Evolutionary conservation across 345 rosid species (phyloP).

Genomic region (Corymbia maculata): DNA sequence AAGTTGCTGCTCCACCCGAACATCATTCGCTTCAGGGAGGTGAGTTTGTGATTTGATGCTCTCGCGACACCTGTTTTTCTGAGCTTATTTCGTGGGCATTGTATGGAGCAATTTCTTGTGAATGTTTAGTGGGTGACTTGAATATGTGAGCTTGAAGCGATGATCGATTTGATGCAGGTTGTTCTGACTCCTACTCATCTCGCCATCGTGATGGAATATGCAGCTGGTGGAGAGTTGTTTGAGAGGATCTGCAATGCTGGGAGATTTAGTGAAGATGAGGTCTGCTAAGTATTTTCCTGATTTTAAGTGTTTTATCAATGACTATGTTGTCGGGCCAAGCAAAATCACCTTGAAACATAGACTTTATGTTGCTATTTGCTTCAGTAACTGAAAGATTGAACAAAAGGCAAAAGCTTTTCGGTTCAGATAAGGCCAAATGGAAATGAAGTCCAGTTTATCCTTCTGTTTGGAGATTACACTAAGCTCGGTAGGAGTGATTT

Average conservation of each 20-base stretch:
- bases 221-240: constrained; percentile 83
- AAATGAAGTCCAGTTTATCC: neutral
- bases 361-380: neutral
- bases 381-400: neutral
- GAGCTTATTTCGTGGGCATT: neutral
- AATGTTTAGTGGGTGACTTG: neutral
- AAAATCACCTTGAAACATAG: neutral
- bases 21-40: constrained; percentile 91
- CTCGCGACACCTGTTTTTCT: neutral
- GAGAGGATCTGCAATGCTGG: constrained; percentile 84
- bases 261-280: constrained; percentile 89
- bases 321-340: neutral
- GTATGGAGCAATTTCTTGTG: neutral
- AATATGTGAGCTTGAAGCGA: neutral
- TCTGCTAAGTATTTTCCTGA: neutral
- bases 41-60: neutral
- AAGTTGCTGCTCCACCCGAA: constrained; percentile 82
- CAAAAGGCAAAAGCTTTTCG: neutral
- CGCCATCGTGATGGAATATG: constrained; percentile 90
- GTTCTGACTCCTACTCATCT: constrained; percentile 49
- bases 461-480: neutral
- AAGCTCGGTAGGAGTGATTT: neutral
- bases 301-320: neutral
- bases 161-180: constrained; percentile 3
- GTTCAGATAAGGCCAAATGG: neutral